Percentiles rank a stretch among this genome's conserved stretches.
Conservation (phyloP, 2,329 filamentous ascomycete species). For the Orbilia javanica region DNA sequence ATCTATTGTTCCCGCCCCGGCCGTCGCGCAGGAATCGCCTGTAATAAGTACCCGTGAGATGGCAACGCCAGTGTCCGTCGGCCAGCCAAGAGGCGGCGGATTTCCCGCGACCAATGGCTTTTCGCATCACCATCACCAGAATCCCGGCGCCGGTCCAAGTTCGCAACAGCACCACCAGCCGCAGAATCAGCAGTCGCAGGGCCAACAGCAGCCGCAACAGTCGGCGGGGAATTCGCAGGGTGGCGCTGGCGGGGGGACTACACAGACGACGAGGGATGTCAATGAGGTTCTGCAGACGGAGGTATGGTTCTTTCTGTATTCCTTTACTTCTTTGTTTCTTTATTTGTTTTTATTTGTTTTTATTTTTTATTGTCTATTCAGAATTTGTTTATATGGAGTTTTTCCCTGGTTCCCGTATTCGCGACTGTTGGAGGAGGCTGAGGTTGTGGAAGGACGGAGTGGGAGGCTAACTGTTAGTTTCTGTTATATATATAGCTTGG, state of each 20-base stretch:
- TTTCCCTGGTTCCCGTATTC: neutral
- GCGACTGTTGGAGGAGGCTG: conserved; percentile 3
- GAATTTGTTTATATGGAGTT: conserved; percentile 24
- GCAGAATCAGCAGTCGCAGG: conserved; percentile 3
- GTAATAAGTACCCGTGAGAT: conserved; percentile 20
- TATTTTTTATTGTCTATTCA: neutral
- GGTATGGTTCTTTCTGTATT: conserved; percentile 62
- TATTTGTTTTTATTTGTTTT: neutral
- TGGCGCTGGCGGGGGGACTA: conserved; percentile 12
- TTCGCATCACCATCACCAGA: conserved; percentile 50
- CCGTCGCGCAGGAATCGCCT: neutral
- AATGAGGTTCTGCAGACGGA: conserved; percentile 68
- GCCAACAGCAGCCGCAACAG: conserved; percentile 27
- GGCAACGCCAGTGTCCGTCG: conserved; percentile 36
- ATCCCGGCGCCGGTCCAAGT: conserved; percentile 42
- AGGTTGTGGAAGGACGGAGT: neutral
- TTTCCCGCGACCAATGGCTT: conserved; percentile 55
- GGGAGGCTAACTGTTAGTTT: conserved; percentile 25
- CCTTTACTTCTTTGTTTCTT: neutral
- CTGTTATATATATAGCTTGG: conserved; percentile 71
- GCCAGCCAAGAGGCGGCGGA: conserved; percentile 53
- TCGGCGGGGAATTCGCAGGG: conserved; percentile 11
- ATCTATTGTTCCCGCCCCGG: neutral
- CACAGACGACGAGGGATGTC: conserved; percentile 51
- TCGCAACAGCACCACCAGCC: conserved; percentile 35